phyloP scores from a whole-genome alignment of 495 filamentous ascomycete genomes.

The Hyaloscypha bicolor region DNA sequence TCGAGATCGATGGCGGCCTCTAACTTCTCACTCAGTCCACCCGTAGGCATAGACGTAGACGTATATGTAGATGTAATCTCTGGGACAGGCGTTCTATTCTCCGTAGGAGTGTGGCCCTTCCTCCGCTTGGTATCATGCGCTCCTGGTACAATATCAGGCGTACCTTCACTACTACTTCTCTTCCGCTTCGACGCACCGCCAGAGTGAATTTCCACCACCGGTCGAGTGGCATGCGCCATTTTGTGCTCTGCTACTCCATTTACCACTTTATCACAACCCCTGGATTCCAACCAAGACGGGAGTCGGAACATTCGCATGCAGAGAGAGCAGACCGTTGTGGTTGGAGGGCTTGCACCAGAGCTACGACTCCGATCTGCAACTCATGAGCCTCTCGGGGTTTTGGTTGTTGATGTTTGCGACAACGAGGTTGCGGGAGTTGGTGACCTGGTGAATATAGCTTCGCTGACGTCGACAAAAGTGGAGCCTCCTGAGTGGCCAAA shows the following conservation, averaged over 20 bases:
- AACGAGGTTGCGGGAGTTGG: not conserved
- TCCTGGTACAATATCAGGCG: not conserved
- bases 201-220: conserved; percentile 44
- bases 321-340: conserved; percentile 1
- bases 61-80: not conserved
- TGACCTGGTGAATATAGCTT: not conserved
- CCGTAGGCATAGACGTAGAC: not conserved
- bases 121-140: conserved; percentile 37
- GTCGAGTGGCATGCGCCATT: conserved; percentile 31
- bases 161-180: conserved; percentile 42
- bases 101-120: conserved; percentile 39
- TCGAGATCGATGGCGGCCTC: conserved; percentile 31
- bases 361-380: not conserved
- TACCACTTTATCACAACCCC: conserved; percentile 53
- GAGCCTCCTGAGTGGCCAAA: conserved; percentile 13
- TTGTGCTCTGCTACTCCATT: conserved; percentile 33
- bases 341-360: not conserved
- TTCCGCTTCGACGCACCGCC: conserved; percentile 59
- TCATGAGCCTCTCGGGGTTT: not conserved
- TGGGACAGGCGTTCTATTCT: conserved; percentile 12
- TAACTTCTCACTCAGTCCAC: conserved; percentile 9
- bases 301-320: conserved; percentile 57
- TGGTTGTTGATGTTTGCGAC: not conserved
- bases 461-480: conserved; percentile 27
- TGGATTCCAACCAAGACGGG: conserved; percentile 56